These are phyloP conservation scores for Chytriomyces hyalinus DNA, from an alignment of 192 early-diverging fungal species.

Conservation along the genomic window DNA sequence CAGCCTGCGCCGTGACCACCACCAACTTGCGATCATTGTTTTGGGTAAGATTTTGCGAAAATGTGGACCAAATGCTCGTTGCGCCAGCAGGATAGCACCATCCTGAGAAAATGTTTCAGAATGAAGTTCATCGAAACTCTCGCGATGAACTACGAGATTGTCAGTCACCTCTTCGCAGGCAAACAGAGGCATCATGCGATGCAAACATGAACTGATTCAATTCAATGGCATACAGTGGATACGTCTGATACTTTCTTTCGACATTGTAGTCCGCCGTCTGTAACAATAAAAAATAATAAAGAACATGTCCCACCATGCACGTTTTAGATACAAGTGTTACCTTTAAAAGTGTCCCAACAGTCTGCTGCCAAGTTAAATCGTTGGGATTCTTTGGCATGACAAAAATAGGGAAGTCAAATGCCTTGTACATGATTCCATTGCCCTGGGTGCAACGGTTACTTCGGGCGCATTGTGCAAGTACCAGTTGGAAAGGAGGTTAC, in stretches of 20 bases:
- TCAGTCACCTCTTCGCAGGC: constrained; percentile 67
- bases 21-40: constrained; percentile 71
- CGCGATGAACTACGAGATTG: neutral
- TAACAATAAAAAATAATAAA: constrained; percentile 6
- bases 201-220: constrained; percentile 76
- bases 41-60: constrained; percentile 56
- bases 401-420: constrained; percentile 73
- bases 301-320: neutral
- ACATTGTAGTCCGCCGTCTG: constrained; percentile 58
- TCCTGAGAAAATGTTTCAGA: constrained; percentile 35
- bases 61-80: constrained; percentile 71
- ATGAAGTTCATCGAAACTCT: neutral
- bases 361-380: constrained; percentile 35
- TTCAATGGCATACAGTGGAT: constrained; percentile 73
- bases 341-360: constrained; percentile 52
- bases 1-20: constrained; percentile 67
- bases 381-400: constrained; percentile 38
- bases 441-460: constrained; percentile 54
- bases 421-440: constrained; percentile 56
- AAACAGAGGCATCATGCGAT: constrained; percentile 67
- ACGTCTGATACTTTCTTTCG: constrained; percentile 52
- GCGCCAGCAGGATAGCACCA: constrained; percentile 73
- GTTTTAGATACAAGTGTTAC: constrained; percentile 28
- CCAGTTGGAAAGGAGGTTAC: neutral
- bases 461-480: neutral